Conservation (phyloP, 2,329 filamentous ascomycete species). For the Metarhizium sp. region DNA sequence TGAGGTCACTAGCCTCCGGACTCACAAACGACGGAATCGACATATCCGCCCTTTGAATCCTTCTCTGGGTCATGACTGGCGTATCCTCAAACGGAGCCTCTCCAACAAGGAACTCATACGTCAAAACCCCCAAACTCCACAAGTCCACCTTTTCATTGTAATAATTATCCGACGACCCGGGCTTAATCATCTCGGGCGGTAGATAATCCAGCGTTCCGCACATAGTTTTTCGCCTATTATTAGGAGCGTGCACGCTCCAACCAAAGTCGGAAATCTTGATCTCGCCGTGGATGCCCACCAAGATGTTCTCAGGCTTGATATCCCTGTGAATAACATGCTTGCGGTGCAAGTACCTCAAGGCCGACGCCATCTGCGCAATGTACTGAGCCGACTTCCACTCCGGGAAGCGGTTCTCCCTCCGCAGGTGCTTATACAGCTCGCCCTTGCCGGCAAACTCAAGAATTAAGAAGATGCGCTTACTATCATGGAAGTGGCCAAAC, state of each 20-base stretch:
- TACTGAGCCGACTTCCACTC: conserved; percentile 64
- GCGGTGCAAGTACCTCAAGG: conserved; percentile 19
- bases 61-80: conserved; percentile 83
- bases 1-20: conserved; percentile 81
- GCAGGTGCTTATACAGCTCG: conserved; percentile 63
- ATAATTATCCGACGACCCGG: conserved; percentile 70
- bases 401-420: conserved; percentile 55
- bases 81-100: conserved; percentile 97
- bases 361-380: conserved; percentile 58
- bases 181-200: conserved; percentile 93
- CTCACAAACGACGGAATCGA: conserved; percentile 85
- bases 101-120: conserved; percentile 91
- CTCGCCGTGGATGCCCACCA: conserved; percentile 78
- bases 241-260: conserved; percentile 96
- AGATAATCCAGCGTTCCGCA: conserved; percentile 97
- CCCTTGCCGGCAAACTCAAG: conserved; percentile 57
- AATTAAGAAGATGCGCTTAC: conserved; percentile 62
- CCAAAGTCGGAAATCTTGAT: conserved; percentile 98
- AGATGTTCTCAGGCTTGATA: conserved; percentile 26
- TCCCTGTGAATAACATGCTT: conserved; percentile 24
- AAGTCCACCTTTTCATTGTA: conserved; percentile 95
- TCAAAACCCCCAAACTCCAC: conserved; percentile 91
- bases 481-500: conserved; percentile 65
- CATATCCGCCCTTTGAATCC: conserved; percentile 87
- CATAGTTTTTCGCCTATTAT: conserved; percentile 87